These are phyloP conservation scores for Stemphylium lycopersici DNA, from an alignment of 2,329 filamentous ascomycete genomes.

Conservation along the genomic window DNA sequence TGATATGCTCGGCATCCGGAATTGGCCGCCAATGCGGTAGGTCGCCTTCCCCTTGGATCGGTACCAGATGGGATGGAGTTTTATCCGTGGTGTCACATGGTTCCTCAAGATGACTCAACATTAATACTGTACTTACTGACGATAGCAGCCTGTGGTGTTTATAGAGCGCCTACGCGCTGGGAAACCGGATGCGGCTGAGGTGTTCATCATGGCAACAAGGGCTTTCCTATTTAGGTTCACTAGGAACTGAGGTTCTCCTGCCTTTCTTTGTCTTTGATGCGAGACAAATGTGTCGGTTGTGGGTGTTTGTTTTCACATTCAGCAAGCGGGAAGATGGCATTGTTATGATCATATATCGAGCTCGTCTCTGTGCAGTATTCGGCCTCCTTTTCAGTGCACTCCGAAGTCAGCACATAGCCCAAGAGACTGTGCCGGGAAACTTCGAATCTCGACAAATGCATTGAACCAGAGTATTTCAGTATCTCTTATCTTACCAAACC, in stretches of 20 bases:
- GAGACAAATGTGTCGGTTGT: not conserved
- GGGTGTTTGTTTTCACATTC: not conserved
- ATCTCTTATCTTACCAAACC: too few species aligned
- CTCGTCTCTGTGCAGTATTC: not conserved
- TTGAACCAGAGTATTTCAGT: too few species aligned
- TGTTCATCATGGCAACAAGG: not conserved
- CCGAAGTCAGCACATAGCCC: too few species aligned
- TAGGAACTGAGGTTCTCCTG: not conserved
- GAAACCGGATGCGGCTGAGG: not conserved
- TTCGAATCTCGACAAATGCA: too few species aligned
- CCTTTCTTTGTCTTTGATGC: not conserved
- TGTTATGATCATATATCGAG: not conserved
- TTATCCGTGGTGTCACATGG: not conserved
- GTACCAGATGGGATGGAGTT: not conserved
- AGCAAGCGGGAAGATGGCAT: not conserved
- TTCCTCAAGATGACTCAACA: not conserved
- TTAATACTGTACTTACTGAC: not conserved
- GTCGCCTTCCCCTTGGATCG: not conserved
- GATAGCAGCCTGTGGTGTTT: not conserved
- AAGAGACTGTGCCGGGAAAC: too few species aligned
- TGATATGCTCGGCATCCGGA: not conserved
- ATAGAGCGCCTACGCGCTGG: not conserved
- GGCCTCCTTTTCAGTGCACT: not conserved
- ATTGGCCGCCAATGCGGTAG: too few species aligned
- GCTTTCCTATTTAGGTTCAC: not conserved